Base-by-base conservation (phyloP, 345 rosid genomes). In the Dovyalis caffra region DNA sequence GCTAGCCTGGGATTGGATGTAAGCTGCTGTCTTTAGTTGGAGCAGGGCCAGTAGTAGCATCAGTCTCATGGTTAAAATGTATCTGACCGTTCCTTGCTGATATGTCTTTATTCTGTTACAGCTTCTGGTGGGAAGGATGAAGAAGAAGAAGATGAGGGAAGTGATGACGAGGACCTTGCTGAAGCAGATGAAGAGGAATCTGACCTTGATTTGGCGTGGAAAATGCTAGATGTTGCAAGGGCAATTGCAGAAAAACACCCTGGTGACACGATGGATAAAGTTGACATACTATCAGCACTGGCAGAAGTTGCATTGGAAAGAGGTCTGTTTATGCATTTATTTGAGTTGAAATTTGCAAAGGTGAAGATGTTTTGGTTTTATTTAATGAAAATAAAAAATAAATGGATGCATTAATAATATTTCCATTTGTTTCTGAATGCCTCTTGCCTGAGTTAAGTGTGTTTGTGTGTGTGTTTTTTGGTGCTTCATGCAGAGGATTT, bases 171-270 rank as follows among this genome's bases (percentile, higher is more conserved):
- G 77, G 88, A 86, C 33, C 67, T 77, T 63, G 90, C 91, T 71
- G 95, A 85, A 64, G 94, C 83, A 28, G 97, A 91, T 73, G 99
- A 95, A 79, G 99, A 95, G 70, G 98, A 93, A 57, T 86, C 92
- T 77, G 98, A 93, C 78, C 85, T 91, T 82, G 98, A 93, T 82
- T 89, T 87, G 88, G 92, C 99, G 8, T 93, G 97, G 98, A 93
- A 95, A 84, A 88, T 93, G 93, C 87, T 95, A 20, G 99, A 90
- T 82, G 84, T 93, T 77, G 96, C 97, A 1, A 90, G 99, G 82
- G 95, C 91, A 75, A 90, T 95, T 71, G 79, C 93, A 74, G 99
- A 91, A 51, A 95, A 86, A 68, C 79, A 83, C 23, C 66, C 85
- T 0, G 88, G 75, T 49, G 97, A 91, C 34, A 85, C 93, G 21